Evolutionary conservation across 306 rosid species (phyloP), one percentile per base, ranked within the genome.

Genomic region (Citrullus mucosospermus): DNA sequence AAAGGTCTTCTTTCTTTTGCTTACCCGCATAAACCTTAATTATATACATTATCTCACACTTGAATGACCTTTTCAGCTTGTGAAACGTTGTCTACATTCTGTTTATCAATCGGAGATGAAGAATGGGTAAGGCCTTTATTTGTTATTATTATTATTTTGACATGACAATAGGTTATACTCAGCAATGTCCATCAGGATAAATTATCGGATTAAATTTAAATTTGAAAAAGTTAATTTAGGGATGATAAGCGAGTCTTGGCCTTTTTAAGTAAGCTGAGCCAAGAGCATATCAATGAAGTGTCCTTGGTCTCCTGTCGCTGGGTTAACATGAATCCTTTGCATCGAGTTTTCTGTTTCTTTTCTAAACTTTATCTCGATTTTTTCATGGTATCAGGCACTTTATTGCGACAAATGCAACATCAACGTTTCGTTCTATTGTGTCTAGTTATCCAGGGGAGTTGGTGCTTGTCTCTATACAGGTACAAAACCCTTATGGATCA

Each of bases 401-500:
- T 70, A 58, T 92, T 51, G 89, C 90, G 61, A 87, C 97, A 30
- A 89, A 95, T 87, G 98, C 98, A 51, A 92, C 98, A 9, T 88
- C 98, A 39, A 87, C 93, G 11, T 92, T 95, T 79, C 93, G 82
- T 25, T 91, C 97, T 38, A 85, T 95, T 13, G 76, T 95, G 70
- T 91, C 91, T 78, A 82, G 85, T 73, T 90, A 92, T 80, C 93
- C 96, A 1, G 96, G 98, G 81, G 79, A 89, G 77, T 83, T 92
- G 78, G 82, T 90, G 81, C 91, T 94, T 46, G 93, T 87, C 77
- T 91, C 96, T 69, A 86, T 95, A 82, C 97, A 91, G 98, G 98
- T 95, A 63, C 74, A 83, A 57, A 76, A 51, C 13, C 58, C 62
- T 73, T 80, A 36, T 73, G 55, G 15, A 59, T 38, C 79, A 38